phyloP scores from a whole-genome alignment of 139 green algal genomes.

The Chlamydomonas sp. region DNA sequence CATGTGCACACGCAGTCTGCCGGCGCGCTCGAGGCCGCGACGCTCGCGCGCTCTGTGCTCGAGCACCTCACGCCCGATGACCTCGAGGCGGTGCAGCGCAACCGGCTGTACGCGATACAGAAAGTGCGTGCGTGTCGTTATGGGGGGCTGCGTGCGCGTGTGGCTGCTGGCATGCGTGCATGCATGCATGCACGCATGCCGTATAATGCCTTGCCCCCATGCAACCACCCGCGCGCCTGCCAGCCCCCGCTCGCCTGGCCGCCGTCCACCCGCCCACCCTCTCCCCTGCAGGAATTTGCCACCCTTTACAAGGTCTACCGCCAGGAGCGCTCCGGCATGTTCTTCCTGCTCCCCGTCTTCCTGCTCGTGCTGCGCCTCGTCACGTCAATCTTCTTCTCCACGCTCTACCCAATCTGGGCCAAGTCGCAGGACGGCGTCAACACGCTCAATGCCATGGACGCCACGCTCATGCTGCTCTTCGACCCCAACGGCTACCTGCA shows the following conservation, averaged over 20 bases:
- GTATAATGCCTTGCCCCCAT: too few species aligned
- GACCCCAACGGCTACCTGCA: conserved; percentile 45
- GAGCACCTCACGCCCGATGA: conserved; percentile 16
- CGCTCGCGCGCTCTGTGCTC: conserved; percentile 15
- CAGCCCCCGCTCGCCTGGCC: too few species aligned
- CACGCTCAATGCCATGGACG: conserved; percentile 34
- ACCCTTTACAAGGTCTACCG: conserved; percentile 15
- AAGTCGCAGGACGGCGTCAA: conserved; percentile 16
- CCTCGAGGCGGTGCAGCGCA: conserved; percentile 18
- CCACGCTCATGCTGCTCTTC: conserved; percentile 28
- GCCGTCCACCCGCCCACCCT: too few species aligned
- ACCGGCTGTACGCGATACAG: conserved; percentile 32
- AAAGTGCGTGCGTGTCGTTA: conserved; percentile 4
- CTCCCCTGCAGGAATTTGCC: conserved; percentile 14
- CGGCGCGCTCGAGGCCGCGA: conserved; percentile 9
- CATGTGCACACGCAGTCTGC: too few species aligned
- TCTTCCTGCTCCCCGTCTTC: conserved; percentile 46
- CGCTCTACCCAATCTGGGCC: conserved; percentile 36
- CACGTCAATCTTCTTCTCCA: conserved; percentile 32
- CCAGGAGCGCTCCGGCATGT: conserved; percentile 30
- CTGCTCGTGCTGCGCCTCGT: conserved; percentile 29
- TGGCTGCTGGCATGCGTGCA: too few species aligned
- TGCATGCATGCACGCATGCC: background rate
- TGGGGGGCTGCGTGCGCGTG: background rate
- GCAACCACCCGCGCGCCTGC: background rate